These are phyloP conservation scores for Plectosphaerella sp. DNA, from an alignment of 2,329 filamentous ascomycete species.

Conservation along the genomic window DNA sequence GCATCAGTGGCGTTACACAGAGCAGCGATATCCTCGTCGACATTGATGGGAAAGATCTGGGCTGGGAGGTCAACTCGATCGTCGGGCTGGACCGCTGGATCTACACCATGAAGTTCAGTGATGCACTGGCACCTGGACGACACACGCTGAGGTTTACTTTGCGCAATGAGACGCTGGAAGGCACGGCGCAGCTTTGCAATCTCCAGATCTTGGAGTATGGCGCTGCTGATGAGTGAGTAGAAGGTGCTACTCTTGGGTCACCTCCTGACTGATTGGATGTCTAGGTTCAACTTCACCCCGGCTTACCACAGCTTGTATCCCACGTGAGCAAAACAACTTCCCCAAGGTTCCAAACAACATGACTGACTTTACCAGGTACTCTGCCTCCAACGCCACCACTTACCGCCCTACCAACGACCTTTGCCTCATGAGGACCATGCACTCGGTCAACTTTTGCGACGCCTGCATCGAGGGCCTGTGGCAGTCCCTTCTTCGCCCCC, in stretches of 20 bases:
- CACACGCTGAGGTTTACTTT: constrained; percentile 20
- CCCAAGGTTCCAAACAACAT: neutral
- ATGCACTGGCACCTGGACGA: constrained; percentile 15
- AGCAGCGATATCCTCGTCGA: constrained; percentile 20
- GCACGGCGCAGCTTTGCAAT: constrained; percentile 22
- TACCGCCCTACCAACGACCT: constrained; percentile 23
- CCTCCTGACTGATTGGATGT: constrained; percentile 2
- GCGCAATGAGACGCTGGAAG: constrained; percentile 18
- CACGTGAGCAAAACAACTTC: constrained; percentile 13
- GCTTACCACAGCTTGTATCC: constrained; percentile 20
- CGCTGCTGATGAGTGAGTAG: constrained; percentile 14
- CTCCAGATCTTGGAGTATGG: constrained; percentile 23
- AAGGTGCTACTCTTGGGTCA: neutral
- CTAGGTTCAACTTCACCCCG: constrained; percentile 16
- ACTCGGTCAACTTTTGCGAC: constrained; percentile 20
- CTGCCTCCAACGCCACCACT: constrained; percentile 17
- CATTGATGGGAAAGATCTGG: constrained; percentile 20
- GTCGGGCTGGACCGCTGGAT: constrained; percentile 22
- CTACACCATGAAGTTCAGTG: constrained; percentile 21
- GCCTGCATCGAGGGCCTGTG: constrained; percentile 24
- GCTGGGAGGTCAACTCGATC: constrained; percentile 20
- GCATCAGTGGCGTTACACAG: constrained; percentile 20
- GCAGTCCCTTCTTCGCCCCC: constrained; percentile 17
- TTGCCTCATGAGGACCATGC: constrained; percentile 22
- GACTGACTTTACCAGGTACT: constrained; percentile 14